Percentiles rank a stretch among this genome's conserved stretches.
Evolutionary conservation across 148 eudicot species (phyloP).

Genomic region (Silene uniflora): DNA sequence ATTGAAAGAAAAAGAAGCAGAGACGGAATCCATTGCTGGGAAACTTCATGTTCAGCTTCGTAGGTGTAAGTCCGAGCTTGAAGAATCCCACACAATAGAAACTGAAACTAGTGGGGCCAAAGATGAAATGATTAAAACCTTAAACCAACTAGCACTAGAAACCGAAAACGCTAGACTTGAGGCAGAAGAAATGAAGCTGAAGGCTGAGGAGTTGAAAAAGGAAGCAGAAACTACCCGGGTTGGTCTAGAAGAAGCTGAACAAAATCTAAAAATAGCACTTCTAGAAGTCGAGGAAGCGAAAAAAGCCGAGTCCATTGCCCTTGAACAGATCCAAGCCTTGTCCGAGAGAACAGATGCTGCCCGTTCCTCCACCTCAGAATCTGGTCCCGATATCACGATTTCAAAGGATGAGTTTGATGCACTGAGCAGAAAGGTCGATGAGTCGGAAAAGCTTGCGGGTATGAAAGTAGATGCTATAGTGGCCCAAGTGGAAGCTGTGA

Average conservation of each 20-base stretch:
- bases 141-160: slow-evolving; percentile 53
- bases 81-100: slow-evolving; percentile 52
- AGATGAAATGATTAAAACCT: slow-evolving; percentile 53
- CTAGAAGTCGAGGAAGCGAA: slow-evolving; percentile 75
- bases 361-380: slow-evolving; percentile 66
- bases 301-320: slow-evolving; percentile 51
- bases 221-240: slow-evolving; percentile 48
- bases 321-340: slow-evolving; percentile 45
- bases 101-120: slow-evolving; percentile 50
- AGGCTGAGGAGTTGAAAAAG: slow-evolving; percentile 56
- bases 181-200: slow-evolving; percentile 46
- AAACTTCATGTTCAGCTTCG: slow-evolving; percentile 66
- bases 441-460: slow-evolving; percentile 54
- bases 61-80: slow-evolving; percentile 67
- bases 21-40: slow-evolving; percentile 65
- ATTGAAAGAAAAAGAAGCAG: slow-evolving; percentile 66
- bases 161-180: slow-evolving; percentile 44
- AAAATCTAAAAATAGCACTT: slow-evolving; percentile 44
- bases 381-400: slow-evolving; percentile 50
- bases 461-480: slow-evolving; percentile 77
- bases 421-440: slow-evolving; percentile 66
- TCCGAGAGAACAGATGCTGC: slow-evolving; percentile 61
- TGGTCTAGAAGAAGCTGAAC: slow-evolving; percentile 54
- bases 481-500: slow-evolving; percentile 86
- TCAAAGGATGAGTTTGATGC: slow-evolving; percentile 68